phyloP scores from a whole-genome alignment of 192 early-diverging fungal genomes.

The Backusella mclennaniae region DNA sequence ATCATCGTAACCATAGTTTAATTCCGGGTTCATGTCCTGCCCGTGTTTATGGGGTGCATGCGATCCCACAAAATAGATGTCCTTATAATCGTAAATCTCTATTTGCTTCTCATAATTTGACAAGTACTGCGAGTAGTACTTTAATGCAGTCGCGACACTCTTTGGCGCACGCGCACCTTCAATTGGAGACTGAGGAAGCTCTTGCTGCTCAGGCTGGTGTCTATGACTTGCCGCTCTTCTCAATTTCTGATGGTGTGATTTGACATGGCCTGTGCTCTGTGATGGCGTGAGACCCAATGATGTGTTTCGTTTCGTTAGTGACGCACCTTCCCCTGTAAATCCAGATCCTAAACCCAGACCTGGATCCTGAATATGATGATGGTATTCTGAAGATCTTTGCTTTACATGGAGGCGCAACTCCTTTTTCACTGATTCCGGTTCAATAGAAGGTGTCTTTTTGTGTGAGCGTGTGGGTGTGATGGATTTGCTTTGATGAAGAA shows the following conservation, averaged over 20 bases:
- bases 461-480: not conserved
- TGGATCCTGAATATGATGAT: not conserved
- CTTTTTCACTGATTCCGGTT: slow-evolving; percentile 4
- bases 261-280: slow-evolving; percentile 1
- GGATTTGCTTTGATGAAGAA: not conserved
- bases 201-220: not conserved
- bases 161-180: not conserved
- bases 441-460: slow-evolving; percentile 2
- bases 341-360: slow-evolving; percentile 14
- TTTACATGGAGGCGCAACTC: not conserved
- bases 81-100: slow-evolving; percentile 9
- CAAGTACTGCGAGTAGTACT: slow-evolving; percentile 65
- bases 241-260: not conserved
- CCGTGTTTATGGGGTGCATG: slow-evolving; percentile 6
- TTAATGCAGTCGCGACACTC: slow-evolving; percentile 43
- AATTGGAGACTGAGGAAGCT: not conserved
- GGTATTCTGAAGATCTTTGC: not conserved
- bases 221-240: not conserved
- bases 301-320: slow-evolving; percentile 3
- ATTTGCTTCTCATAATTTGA: slow-evolving; percentile 78
- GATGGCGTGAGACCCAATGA: slow-evolving; percentile 3
- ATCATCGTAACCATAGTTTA: slow-evolving; percentile 61
- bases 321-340: not conserved
- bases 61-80: slow-evolving; percentile 17
- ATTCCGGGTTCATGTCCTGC: not conserved